These are phyloP conservation scores for Oidiodendron maius DNA, from an alignment of 495 filamentous ascomycete species.

Conservation along the genomic window DNA sequence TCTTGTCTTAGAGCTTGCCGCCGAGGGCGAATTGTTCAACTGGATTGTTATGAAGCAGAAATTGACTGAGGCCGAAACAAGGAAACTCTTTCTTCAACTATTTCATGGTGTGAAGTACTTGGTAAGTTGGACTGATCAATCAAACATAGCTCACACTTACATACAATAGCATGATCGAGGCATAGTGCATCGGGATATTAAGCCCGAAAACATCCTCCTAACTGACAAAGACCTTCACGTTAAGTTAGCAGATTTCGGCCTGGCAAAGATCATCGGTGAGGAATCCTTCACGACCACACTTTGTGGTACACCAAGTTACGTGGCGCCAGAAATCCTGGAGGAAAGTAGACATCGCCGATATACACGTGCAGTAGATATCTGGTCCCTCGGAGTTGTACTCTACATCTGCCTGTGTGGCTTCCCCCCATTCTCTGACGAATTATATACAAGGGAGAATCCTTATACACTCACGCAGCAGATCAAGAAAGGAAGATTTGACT, in stretches of 20 bases:
- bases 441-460: slow-evolving; percentile 69
- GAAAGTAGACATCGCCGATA: slow-evolving; percentile 75
- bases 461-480: slow-evolving; percentile 89
- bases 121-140: slow-evolving; percentile 44
- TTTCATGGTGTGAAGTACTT: slow-evolving; percentile 93
- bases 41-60: slow-evolving; percentile 84
- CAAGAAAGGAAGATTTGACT: slow-evolving; percentile 81
- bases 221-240: slow-evolving; percentile 76
- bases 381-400: slow-evolving; percentile 96
- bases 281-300: slow-evolving; percentile 97
- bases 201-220: slow-evolving; percentile 95
- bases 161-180: slow-evolving; percentile 80
- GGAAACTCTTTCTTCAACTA: slow-evolving; percentile 84
- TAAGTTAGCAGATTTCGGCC: slow-evolving; percentile 94
- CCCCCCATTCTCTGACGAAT: slow-evolving; percentile 93
- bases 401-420: slow-evolving; percentile 99
- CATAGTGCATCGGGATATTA: slow-evolving; percentile 97
- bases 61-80: slow-evolving; percentile 73
- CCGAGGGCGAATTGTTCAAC: slow-evolving; percentile 94
- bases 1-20: slow-evolving; percentile 83
- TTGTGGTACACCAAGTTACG: slow-evolving; percentile 94
- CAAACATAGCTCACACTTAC: not conserved
- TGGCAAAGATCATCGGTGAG: slow-evolving; percentile 98
- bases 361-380: slow-evolving; percentile 91
- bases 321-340: slow-evolving; percentile 91